phyloP scores from a whole-genome alignment of 176 grass and related monocot genomes.

The Juncus effusus region DNA sequence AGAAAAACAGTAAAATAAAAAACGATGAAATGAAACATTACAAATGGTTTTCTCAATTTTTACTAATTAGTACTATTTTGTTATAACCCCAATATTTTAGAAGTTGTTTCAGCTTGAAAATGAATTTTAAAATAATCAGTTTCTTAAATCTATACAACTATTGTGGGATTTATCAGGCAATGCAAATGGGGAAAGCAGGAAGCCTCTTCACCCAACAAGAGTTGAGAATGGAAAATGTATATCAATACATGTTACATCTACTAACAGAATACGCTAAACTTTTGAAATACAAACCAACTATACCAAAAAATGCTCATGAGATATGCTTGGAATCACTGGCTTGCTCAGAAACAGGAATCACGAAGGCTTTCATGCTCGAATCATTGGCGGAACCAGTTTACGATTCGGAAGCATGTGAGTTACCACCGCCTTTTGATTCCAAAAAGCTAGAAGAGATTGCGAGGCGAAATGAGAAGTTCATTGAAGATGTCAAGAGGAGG shows the following conservation, averaged over 20 bases:
- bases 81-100: too few species aligned
- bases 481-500: conserved; percentile 27
- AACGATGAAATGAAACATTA: too few species aligned
- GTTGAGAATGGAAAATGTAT: conserved; percentile 56
- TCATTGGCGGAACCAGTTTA: conserved; percentile 31
- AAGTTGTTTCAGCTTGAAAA: too few species aligned
- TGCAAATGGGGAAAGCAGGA: conserved; percentile 37
- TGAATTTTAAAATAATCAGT: too few species aligned
- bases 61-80: too few species aligned
- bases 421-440: conserved; percentile 39
- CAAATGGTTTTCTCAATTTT: too few species aligned
- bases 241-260: conserved; percentile 68
- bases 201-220: conserved; percentile 44
- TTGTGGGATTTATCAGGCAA: conserved; percentile 1
- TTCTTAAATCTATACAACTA: too few species aligned
- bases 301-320: conserved; percentile 40
- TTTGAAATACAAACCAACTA: conserved; percentile 41
- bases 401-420: conserved; percentile 26
- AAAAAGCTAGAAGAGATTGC: conserved; percentile 25
- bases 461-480: not conserved
- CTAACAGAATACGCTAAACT: conserved; percentile 58
- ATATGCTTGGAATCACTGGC: conserved; percentile 45
- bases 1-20: too few species aligned
- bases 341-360: conserved; percentile 13
- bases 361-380: conserved; percentile 36